phyloP scores from a whole-genome alignment of 106 monocot species.

The Dendrobium nobile region DNA sequence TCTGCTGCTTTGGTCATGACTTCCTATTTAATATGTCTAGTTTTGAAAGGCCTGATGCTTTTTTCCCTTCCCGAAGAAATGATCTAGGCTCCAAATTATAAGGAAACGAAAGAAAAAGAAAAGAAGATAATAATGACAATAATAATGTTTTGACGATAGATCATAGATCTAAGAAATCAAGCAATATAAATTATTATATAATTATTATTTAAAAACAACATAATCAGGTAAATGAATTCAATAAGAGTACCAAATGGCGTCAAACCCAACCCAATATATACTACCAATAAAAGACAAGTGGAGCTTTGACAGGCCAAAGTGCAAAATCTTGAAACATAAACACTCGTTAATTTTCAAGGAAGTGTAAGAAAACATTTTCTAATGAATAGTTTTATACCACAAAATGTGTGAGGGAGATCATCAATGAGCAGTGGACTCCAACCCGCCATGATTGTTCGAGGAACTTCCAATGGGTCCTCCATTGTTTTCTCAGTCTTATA shows the following conservation, averaged over 20 bases:
- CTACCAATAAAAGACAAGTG: not conserved
- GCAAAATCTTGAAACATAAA: no score
- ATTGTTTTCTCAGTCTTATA: slow-evolving; percentile 31
- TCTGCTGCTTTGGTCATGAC: not conserved
- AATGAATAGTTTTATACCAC: slow-evolving; percentile 31
- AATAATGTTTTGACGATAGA: no score
- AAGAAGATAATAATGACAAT: not conserved
- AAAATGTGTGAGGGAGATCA: slow-evolving; percentile 68
- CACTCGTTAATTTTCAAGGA: not conserved
- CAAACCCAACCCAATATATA: not conserved
- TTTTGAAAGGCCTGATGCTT: no score
- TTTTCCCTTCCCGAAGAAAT: no score
- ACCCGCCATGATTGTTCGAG: slow-evolving; percentile 55
- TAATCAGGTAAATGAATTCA: no score
- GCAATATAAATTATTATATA: no score
- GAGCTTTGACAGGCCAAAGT: no score
- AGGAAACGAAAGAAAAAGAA: not conserved
- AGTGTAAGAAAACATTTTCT: not conserved
- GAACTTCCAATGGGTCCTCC: slow-evolving; percentile 74
- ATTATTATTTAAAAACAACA: no score
- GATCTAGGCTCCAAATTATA: no score
- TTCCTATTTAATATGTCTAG: not conserved
- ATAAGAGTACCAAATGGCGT: no score
- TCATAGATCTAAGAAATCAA: no score
- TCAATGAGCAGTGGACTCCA: slow-evolving; percentile 57